phyloP scores from a whole-genome alignment of 768 basidiomycete species.

The Lactarius akahatsu region DNA sequence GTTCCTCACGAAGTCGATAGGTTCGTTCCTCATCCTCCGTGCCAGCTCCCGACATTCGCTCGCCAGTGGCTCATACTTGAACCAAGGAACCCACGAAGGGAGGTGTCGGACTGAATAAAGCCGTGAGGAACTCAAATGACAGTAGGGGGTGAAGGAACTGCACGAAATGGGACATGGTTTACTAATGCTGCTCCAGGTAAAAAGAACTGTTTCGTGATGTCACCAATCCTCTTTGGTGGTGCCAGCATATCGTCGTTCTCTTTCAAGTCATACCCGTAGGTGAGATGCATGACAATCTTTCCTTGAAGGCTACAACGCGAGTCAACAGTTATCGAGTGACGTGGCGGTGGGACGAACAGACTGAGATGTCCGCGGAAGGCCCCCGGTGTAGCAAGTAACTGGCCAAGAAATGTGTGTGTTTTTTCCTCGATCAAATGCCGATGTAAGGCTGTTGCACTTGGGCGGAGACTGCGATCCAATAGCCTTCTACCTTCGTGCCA shows the following conservation, averaged over 20 bases:
- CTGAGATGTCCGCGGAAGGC: slow-evolving; percentile 3
- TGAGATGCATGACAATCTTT: slow-evolving; percentile 8
- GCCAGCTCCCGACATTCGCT: not conserved
- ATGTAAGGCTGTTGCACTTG: not conserved
- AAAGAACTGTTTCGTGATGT: not conserved
- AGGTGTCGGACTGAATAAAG: slow-evolving; percentile 1
- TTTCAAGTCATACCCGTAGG: slow-evolving; percentile 14
- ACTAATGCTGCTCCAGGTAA: slow-evolving; percentile 11
- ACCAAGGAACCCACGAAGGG: slow-evolving; percentile 6
- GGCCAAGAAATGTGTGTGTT: not conserved
- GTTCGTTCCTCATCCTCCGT: not conserved
- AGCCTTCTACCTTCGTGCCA: slow-evolving; percentile 7
- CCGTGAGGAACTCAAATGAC: not conserved
- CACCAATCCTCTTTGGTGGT: not conserved
- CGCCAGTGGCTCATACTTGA: slow-evolving; percentile 6
- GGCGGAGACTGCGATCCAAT: slow-evolving; percentile 13
- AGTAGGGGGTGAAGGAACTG: not conserved
- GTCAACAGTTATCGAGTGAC: not conserved
- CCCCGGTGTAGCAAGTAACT: not conserved
- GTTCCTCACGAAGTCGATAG: slow-evolving; percentile 1
- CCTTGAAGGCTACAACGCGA: not conserved
- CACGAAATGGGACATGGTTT: slow-evolving; percentile 23
- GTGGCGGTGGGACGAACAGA: not conserved
- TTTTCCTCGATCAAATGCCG: slow-evolving; percentile 7
- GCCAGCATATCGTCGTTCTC: not conserved